Evolutionary conservation across 2,329 filamentous ascomycete genomes (phyloP).

Genomic region (Venturia oleaginea): DNA sequence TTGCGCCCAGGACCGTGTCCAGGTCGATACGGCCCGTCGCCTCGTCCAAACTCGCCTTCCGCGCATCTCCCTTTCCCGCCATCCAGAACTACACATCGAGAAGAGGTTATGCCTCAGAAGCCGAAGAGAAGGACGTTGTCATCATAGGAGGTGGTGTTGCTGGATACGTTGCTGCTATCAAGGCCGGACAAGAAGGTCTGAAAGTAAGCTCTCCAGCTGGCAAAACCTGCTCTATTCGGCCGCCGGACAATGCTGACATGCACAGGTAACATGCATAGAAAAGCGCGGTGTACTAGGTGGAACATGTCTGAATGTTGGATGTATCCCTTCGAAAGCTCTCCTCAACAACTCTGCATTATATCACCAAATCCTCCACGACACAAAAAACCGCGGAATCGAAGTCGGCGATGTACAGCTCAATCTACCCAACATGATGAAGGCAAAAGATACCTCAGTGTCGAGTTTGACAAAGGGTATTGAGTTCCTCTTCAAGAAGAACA

Average conservation of each 20-base stretch:
- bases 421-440: conserved; percentile 93
- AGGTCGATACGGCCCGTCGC: conserved; percentile 1
- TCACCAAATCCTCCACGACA: conserved; percentile 94
- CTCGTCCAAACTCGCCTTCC: conserved; percentile 9
- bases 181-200: conserved; percentile 92
- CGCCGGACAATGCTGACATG: conserved; percentile 7
- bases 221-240: background rate
- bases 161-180: conserved; percentile 98
- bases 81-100: conserved; percentile 6
- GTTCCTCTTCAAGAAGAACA: conserved; percentile 98
- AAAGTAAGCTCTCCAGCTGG: conserved; percentile 52
- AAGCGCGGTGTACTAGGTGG: conserved; percentile 92
- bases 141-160: conserved; percentile 98
- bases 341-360: conserved; percentile 99
- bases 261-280: conserved; percentile 89
- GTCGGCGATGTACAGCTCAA: conserved; percentile 97
- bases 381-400: conserved; percentile 93
- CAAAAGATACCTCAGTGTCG: conserved; percentile 84
- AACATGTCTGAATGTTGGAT: conserved; percentile 97
- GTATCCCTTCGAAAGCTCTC: conserved; percentile 97
- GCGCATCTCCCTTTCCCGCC: conserved; percentile 9
- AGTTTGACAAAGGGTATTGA: conserved; percentile 95
- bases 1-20: conserved; percentile 3
- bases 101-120: conserved; percentile 13
- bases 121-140: conserved; percentile 91